Evolutionary conservation across 2,329 filamentous ascomycete species (phyloP).

Genomic region (Ophiosphaerella herpotricha): DNA sequence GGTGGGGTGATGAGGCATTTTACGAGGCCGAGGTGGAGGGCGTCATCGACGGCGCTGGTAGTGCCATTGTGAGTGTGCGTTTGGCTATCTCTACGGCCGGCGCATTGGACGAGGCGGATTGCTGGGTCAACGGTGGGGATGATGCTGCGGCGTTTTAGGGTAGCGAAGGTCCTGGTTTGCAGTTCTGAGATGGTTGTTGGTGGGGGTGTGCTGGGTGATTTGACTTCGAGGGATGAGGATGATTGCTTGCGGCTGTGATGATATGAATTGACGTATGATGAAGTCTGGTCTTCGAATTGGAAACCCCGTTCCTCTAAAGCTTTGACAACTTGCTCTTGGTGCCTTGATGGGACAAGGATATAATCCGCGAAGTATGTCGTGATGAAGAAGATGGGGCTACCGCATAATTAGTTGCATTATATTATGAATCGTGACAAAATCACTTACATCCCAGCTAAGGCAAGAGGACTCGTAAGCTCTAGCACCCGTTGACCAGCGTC

Average conservation of each 20-base stretch:
- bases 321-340: slow-evolving; percentile 73
- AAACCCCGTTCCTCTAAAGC: slow-evolving; percentile 82
- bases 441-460: slow-evolving; percentile 80
- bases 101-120: slow-evolving; percentile 80
- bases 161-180: slow-evolving; percentile 78
- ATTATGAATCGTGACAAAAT: background rate
- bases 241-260: slow-evolving; percentile 56
- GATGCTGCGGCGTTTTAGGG: slow-evolving; percentile 79
- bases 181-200: slow-evolving; percentile 79
- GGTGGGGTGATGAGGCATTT: slow-evolving; percentile 55
- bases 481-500: slow-evolving; percentile 90
- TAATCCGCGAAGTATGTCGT: slow-evolving; percentile 98
- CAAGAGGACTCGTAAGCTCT: slow-evolving; percentile 87
- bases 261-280: slow-evolving; percentile 65
- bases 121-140: slow-evolving; percentile 70
- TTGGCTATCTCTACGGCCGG: slow-evolving; percentile 60
- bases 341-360: slow-evolving; percentile 82
- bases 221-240: slow-evolving; percentile 53
- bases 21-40: slow-evolving; percentile 54
- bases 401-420: slow-evolving; percentile 4
- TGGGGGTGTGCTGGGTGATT: slow-evolving; percentile 69
- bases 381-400: slow-evolving; percentile 91
- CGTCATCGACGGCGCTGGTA: slow-evolving; percentile 46
- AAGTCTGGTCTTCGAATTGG: slow-evolving; percentile 69
- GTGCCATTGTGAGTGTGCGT: slow-evolving; percentile 33